phyloP scores from a whole-genome alignment of 2,329 filamentous ascomycete species.

The Esteya vermicola region DNA sequence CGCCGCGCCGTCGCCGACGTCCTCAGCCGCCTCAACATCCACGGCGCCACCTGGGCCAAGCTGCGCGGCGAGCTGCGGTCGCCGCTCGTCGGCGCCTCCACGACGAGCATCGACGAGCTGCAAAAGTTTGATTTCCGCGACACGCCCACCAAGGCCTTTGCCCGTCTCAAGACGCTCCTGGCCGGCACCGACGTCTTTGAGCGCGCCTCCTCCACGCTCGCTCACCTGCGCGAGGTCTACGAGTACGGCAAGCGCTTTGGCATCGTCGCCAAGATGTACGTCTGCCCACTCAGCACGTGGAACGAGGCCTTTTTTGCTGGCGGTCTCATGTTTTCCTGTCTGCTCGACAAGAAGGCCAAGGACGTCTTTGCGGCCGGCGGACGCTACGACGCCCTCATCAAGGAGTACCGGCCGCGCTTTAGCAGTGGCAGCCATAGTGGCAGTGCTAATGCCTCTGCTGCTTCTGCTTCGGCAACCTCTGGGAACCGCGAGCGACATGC shows the following conservation, averaged over 20 bases:
- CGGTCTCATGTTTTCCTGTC: conserved; percentile 78
- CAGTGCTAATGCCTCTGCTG: no score
- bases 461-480: no score
- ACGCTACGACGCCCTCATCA: conserved; percentile 80
- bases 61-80: conserved; percentile 70
- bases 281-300: conserved; percentile 73
- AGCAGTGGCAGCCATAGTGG: no score
- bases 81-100: conserved; percentile 67
- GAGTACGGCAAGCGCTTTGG: conserved; percentile 64
- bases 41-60: conserved; percentile 67
- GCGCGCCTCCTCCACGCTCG: conserved; percentile 60
- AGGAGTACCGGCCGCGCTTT: conserved; percentile 62
- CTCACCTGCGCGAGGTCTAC: conserved; percentile 66
- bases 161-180: conserved; percentile 43
- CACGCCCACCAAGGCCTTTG: conserved; percentile 40
- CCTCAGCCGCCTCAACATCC: conserved; percentile 75
- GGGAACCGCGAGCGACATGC: conserved; percentile 66
- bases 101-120: conserved; percentile 82
- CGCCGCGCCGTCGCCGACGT: conserved; percentile 65
- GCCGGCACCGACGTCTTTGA: conserved; percentile 55
- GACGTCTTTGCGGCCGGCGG: conserved; percentile 90
- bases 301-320: conserved; percentile 84
- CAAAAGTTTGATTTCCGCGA: conserved; percentile 80
- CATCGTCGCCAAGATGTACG: conserved; percentile 63
- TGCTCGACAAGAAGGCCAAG: conserved; percentile 70